Evolutionary conservation across 2,329 filamentous ascomycete genomes (phyloP), one percentile per base, ranked within the genome.

Genomic region (Fusarium sp.): DNA sequence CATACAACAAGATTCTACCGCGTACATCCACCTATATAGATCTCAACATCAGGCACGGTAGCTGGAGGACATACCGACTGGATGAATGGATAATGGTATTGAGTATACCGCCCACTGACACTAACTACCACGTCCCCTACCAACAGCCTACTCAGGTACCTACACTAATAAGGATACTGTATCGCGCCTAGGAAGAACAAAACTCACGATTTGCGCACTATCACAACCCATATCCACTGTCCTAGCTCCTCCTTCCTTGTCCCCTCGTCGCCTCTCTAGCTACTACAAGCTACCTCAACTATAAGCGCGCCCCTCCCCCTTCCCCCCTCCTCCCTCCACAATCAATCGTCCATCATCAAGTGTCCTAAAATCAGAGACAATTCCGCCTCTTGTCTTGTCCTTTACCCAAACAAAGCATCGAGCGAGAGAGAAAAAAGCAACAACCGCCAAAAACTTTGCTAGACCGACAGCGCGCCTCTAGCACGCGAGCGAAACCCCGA

Each of bases 351-450:
- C 56, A 23, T 51, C 63, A 32, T 61, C 52, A 48, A 40, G 50
- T 51, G 44, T 46, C 50, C 57, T 53, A 56, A 48, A 54, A 65
- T 63, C 57, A 68, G 66, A 70, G 62, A 67, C 65, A 68, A 8
- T 55, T 51, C 49, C 43, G 45, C 44, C 59, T 52, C 62, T 56
- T 75, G 71, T 73, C 62, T 73, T 61, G 67, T 27, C 25, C 7
- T 27, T 27, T 27, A 4, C 25, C 47, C 49, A 58, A 23, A 23
- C 23, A 50, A 35, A 17, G 14, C 4, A 8, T n/a, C 33, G 25
- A 27, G 23, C 23, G 23, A 23, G 23, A 23, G 23, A 23, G 23
- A 50, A 61, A 72, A 72, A 71, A 70, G 63, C 71, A 73, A 66
- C 44, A 39, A 62, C 52, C 47, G 49, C 43, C 53, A 60, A 56